Evolutionary conservation across 495 filamentous ascomycete genomes (phyloP).

Genomic region (Aspergillus egyptiacus): DNA sequence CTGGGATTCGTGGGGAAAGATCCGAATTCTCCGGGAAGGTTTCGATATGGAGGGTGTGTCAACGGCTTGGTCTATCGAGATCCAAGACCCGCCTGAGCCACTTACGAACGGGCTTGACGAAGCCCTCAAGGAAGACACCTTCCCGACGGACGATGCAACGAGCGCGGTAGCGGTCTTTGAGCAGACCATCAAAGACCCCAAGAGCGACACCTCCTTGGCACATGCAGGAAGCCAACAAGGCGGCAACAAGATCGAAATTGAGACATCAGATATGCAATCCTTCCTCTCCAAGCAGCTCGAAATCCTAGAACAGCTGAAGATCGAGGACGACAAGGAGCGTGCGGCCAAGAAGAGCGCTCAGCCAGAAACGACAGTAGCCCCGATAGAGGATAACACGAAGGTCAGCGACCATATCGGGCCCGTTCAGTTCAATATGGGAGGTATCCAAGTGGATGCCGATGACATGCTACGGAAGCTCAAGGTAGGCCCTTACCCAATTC

Average conservation of each 20-base stretch:
- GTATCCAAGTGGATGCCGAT: conserved; percentile 94
- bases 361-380: conserved; percentile 38
- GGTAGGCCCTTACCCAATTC: conserved; percentile 46
- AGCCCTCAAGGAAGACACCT: conserved; percentile 11
- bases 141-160: conserved; percentile 34
- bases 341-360: conserved; percentile 33
- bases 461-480: conserved; percentile 87
- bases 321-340: conserved; percentile 56
- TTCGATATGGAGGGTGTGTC: conserved; percentile 88
- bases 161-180: conserved; percentile 70
- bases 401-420: conserved; percentile 90
- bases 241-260: conserved; percentile 53
- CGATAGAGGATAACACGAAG: conserved; percentile 47
- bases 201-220: conserved; percentile 50
- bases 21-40: conserved; percentile 84
- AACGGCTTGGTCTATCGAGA: conserved; percentile 77
- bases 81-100: conserved; percentile 50
- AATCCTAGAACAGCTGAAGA: conserved; percentile 60
- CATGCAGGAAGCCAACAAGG: conserved; percentile 40
- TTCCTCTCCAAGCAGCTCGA: conserved; percentile 73
- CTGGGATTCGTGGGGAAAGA: conserved; percentile 99
- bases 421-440: conserved; percentile 95
- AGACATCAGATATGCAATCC: conserved; percentile 67
- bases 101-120: conserved; percentile 20
- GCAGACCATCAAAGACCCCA: conserved; percentile 68